Percentiles rank a stretch among this genome's conserved stretches.
These are phyloP conservation scores for Aspergillus carbonarius DNA, from an alignment of 2,329 filamentous ascomycete genomes.

Conservation along the genomic window DNA sequence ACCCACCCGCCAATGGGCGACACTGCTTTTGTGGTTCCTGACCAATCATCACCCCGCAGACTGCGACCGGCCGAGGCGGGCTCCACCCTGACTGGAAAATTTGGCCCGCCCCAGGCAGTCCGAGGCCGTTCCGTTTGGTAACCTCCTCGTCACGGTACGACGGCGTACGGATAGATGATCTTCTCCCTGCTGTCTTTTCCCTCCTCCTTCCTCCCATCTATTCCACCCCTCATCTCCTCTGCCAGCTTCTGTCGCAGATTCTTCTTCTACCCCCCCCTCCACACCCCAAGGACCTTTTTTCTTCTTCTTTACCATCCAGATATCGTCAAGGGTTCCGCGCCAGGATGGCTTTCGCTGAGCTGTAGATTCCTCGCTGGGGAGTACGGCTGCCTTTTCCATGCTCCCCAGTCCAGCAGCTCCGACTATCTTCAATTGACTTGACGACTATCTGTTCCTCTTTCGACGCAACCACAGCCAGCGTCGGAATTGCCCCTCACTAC, in stretches of 20 bases:
- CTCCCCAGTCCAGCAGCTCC: conserved; percentile 85
- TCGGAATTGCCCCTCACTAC: conserved; percentile 62
- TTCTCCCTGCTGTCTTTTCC: conserved; percentile 24
- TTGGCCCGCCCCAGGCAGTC: conserved; percentile 22
- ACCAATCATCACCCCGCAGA: conserved; percentile 23
- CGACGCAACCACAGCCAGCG: conserved; percentile 43
- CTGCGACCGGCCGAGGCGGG: conserved; percentile 14
- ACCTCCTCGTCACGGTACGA: conserved; percentile 16
- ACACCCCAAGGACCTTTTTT: not conserved
- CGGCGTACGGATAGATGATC: conserved; percentile 15
- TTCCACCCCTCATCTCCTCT: conserved; percentile 21
- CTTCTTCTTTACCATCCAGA: conserved; percentile 42
- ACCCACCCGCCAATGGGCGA: conserved; percentile 25
- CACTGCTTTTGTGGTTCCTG: conserved; percentile 11
- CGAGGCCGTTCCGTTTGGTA: conserved; percentile 19
- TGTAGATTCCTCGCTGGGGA: conserved; percentile 87
- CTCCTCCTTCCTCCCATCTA: conserved; percentile 14
- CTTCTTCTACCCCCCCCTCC: conserved; percentile 8
- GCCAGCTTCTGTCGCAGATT: conserved; percentile 19
- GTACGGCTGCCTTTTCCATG: conserved; percentile 54
- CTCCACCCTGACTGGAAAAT: conserved; percentile 29
- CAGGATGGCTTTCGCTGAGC: conserved; percentile 76
- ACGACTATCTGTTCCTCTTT: conserved; percentile 57
- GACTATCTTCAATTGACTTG: conserved; percentile 59
- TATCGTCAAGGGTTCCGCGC: conserved; percentile 72